These are phyloP conservation scores for Sambucus nigra DNA, from an alignment of 129 eudicot species.

Conservation along the genomic window DNA sequence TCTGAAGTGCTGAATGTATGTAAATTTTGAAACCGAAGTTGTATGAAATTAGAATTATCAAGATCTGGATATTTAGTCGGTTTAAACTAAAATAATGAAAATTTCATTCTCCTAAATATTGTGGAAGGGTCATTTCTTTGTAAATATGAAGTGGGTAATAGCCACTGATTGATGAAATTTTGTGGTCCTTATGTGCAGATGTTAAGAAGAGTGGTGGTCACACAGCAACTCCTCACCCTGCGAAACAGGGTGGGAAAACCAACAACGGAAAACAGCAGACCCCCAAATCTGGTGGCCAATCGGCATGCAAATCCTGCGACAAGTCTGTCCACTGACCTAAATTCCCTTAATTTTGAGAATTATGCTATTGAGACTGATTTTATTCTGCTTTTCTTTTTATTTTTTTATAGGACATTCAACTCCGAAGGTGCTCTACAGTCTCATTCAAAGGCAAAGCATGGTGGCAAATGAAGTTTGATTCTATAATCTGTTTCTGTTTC, in stretches of 20 bases:
- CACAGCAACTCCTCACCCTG: slow-evolving; percentile 31
- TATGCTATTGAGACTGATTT: not conserved
- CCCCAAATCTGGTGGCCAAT: slow-evolving; percentile 18
- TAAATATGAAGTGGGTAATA: not conserved
- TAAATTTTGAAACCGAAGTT: too few relatives aligned
- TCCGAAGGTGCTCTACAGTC: slow-evolving; percentile 18
- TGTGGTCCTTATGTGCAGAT: slow-evolving; percentile 13
- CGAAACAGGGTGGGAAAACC: slow-evolving; percentile 21
- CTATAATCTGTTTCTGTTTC: not conserved
- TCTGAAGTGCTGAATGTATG: too few relatives aligned
- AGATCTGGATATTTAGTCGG: too few relatives aligned
- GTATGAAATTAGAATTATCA: too few relatives aligned
- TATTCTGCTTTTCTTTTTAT: not conserved
- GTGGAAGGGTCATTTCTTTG: too few relatives aligned
- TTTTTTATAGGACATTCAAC: slow-evolving; percentile 17
- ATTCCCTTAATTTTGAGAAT: not conserved
- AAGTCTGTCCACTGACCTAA: slow-evolving; percentile 6
- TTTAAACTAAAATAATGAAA: too few relatives aligned
- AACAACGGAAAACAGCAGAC: slow-evolving; percentile 11
- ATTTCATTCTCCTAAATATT: not conserved
- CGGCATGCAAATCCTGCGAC: slow-evolving; percentile 15
- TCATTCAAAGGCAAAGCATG: slow-evolving; percentile 26
- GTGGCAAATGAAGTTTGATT: slow-evolving; percentile 8
- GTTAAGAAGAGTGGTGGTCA: slow-evolving; percentile 37
- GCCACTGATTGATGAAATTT: not conserved